A percentile compares a stretch with the other conserved stretches of the same genome.
Conservation (phyloP, 2,329 filamentous ascomycete genomes). For the Colletotrichum australisinense region DNA sequence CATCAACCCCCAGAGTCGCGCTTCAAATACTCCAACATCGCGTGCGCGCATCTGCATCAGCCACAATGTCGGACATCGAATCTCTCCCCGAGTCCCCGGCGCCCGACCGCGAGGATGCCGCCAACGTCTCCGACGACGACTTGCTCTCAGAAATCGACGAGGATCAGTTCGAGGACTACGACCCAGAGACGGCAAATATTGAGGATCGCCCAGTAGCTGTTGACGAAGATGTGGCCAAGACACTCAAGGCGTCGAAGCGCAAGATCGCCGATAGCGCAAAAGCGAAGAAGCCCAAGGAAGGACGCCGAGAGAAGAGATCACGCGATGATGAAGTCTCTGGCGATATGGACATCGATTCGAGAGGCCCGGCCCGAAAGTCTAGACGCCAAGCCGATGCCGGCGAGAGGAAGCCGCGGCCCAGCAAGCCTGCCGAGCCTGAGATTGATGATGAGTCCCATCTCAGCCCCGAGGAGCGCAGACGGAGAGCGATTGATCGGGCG, state of each 20-base stretch:
- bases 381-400: constrained; percentile 55
- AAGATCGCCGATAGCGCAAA: constrained; percentile 73
- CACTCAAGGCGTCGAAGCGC: constrained; percentile 72
- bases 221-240: constrained; percentile 73
- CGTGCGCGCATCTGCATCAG: not conserved
- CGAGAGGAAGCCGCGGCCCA: constrained; percentile 59
- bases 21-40: not conserved
- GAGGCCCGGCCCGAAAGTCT: constrained; percentile 57
- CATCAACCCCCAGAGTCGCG: not conserved
- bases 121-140: constrained; percentile 60
- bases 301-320: constrained; percentile 73
- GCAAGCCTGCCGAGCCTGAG: constrained; percentile 58
- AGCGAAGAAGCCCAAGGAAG: constrained; percentile 80
- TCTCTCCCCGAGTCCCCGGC: constrained; percentile 53
- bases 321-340: constrained; percentile 62
- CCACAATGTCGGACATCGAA: constrained; percentile 59
- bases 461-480: constrained; percentile 85
- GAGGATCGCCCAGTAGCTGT: constrained; percentile 75
- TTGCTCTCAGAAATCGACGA: constrained; percentile 76
- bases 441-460: constrained; percentile 82
- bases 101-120: constrained; percentile 43
- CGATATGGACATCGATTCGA: constrained; percentile 54
- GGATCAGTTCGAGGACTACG: constrained; percentile 77
- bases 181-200: constrained; percentile 71
- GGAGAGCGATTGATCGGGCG: constrained; percentile 84